Base-by-base conservation (phyloP, 148 eudicot genomes). In the Rhododendron williamsianum region DNA sequence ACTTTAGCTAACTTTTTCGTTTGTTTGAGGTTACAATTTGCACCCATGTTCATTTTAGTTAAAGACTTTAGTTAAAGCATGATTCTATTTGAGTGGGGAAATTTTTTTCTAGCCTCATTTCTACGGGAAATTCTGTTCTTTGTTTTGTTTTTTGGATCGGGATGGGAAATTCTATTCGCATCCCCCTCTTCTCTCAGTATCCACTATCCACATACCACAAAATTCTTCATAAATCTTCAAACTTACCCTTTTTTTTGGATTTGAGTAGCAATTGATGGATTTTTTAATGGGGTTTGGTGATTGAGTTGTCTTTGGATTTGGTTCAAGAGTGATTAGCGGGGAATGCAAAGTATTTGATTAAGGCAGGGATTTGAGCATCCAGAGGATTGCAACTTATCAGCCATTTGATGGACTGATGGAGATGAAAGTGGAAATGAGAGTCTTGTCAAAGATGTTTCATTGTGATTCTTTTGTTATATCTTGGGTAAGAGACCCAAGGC, bases 281-380 rank as follows among this genome's bases (percentile, higher is more conserved):
- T 78, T 4, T 80, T 43, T 35, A 72, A 46, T 6, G 86, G 78
- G 11, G n/a, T 76, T 86, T 76, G 48, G 41, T 83, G 52, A 48
- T 81, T 89, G 84, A 96, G 99, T 89, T 96, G 90, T 93, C 90
- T 10, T 86, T 89, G 92, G 99, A 95, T 92, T 88, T 94, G 91
- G 93, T 94, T 84, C 89, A 86, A 91, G 94, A 96, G n/a, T 96
- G 98, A 97, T 87, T 96, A 84, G 86, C 78, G 35, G 89, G 89
- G 58, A 91, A 92, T 88, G 94, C 91, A 18, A 88, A 45, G 86
- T 85, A 83, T 36, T 89, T 86, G 16, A 83, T 94, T 46, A 51
- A 91, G 86, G 81, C 48, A 63, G 87, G 51, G 92, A 88, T 81
- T 85, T 87, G 87, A 87, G 88, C 36, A 90, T 91, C 30, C 88